Conservation (phyloP, 2,329 filamentous ascomycete genomes). For the Sporothrix phasma region DNA sequence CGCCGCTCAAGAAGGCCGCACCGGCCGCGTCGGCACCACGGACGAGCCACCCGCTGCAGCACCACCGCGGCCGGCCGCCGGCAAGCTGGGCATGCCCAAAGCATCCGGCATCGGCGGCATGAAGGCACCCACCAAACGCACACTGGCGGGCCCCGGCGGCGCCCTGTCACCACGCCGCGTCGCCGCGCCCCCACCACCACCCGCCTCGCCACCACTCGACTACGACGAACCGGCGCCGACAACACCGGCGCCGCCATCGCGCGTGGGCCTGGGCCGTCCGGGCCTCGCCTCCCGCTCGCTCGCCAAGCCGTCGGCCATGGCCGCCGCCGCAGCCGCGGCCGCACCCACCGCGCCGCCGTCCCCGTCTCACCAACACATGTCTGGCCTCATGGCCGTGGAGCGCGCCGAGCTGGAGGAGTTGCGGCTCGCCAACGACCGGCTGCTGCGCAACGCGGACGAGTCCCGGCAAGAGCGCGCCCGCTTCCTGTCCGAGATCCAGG, state of each 20-base stretch:
- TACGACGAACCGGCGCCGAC: conserved; percentile 42
- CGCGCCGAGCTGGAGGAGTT: conserved; percentile 88
- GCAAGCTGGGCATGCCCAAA: conserved; percentile 48
- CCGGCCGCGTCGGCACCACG: conserved; percentile 28
- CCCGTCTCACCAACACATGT: conserved; percentile 44
- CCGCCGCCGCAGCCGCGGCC: conserved; percentile 46
- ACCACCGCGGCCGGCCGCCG: conserved; percentile 38
- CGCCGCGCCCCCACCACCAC: conserved; percentile 31
- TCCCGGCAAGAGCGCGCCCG: conserved; percentile 71
- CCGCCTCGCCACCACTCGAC: conserved; percentile 41
- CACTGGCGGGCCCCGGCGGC: conserved; percentile 36
- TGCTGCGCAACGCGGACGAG: conserved; percentile 68
- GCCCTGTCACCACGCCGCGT: conserved; percentile 41
- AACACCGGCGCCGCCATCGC: conserved; percentile 48
- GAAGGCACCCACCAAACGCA: conserved; percentile 50
- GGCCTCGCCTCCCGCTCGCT: conserved; percentile 80
- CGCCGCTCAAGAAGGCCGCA: conserved; percentile 36
- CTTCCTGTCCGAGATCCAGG: conserved; percentile 77
- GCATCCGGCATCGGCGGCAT: conserved; percentile 43
- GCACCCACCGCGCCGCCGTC: conserved; percentile 42
- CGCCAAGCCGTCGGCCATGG: conserved; percentile 55
- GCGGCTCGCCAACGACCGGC: conserved; percentile 68
- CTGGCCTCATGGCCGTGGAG: conserved; percentile 67
- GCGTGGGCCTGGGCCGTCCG: conserved; percentile 56
- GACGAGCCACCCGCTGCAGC: conserved; percentile 48